Conservation (phyloP, 1,284 basidiomycete species). For the Cryptococcus sp. region DNA sequence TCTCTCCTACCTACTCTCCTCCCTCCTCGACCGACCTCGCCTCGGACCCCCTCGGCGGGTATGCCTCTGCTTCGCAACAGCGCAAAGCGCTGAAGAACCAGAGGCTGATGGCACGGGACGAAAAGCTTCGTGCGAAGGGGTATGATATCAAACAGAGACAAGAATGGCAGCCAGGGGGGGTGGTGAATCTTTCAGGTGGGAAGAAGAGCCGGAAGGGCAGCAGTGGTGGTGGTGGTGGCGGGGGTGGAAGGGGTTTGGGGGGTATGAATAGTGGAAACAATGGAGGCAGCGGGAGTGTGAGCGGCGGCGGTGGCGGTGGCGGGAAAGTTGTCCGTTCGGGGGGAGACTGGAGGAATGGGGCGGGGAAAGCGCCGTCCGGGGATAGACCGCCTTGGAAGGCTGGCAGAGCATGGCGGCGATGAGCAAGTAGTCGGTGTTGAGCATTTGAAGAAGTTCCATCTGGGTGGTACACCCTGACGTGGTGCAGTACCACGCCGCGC, state of each 20-base stretch:
- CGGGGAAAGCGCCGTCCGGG: no score
- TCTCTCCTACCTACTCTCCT: not conserved
- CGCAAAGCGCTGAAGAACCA: constrained; percentile 16
- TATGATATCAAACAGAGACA: constrained; percentile 10
- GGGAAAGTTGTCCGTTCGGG: not conserved
- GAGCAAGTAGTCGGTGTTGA: no score
- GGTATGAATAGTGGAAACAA: not conserved
- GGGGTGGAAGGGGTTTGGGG: not conserved
- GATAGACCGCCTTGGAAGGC: no score
- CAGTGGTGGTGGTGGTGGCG: not conserved
- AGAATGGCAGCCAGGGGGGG: not conserved
- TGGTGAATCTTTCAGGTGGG: not conserved
- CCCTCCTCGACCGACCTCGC: not conserved
- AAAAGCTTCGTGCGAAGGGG: constrained; percentile 16
- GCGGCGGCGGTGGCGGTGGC: not conserved
- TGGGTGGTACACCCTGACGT: no score
- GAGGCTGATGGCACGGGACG: constrained; percentile 16
- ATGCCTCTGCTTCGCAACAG: constrained; percentile 12
- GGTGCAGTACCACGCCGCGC: no score
- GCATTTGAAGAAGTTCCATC: no score
- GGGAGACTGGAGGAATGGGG: not conserved
- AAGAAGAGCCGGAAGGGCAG: not conserved
- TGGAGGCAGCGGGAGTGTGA: not conserved
- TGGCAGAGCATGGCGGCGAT: no score
- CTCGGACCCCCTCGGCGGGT: no score